Evolutionary conservation across 1,284 basidiomycete species (phyloP).

Genomic region (Marasmius fiardii): DNA sequence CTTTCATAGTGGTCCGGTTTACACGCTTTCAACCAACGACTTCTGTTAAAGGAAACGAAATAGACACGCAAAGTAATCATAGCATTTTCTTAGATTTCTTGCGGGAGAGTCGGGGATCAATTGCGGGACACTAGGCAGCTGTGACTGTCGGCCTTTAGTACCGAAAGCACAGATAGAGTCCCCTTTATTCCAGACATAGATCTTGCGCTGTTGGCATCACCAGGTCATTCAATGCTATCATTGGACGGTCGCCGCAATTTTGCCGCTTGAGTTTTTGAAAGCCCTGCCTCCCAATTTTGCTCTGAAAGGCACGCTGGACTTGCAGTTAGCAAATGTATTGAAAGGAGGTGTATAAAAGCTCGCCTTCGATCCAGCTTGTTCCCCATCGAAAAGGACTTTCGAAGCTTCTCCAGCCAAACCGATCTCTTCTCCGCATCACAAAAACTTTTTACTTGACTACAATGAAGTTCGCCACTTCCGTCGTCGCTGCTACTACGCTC

Average conservation of each 20-base stretch:
- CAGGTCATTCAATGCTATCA: background rate
- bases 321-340: background rate
- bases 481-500: slow-evolving; percentile 18
- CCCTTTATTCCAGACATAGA: background rate
- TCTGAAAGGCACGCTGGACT: background rate
- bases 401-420: background rate
- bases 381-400: background rate
- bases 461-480: slow-evolving; percentile 8
- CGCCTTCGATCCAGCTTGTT: background rate
- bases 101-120: slow-evolving; percentile 1
- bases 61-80: slow-evolving; percentile 13
- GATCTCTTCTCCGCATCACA: background rate
- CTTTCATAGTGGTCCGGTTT: slow-evolving; percentile 4
- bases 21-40: background rate
- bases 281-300: background rate
- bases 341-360: background rate
- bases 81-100: slow-evolving; percentile 9
- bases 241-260: background rate
- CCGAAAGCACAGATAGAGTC: slow-evolving; percentile 5
- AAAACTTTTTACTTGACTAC: background rate
- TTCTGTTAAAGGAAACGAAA: slow-evolving; percentile 14
- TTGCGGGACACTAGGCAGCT: background rate
- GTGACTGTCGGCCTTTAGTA: slow-evolving; percentile 6
- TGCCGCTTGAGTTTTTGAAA: background rate
- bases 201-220: background rate